These are phyloP conservation scores for Gossypium laxum DNA, from an alignment of 441 rosid species.

Conservation along the genomic window DNA sequence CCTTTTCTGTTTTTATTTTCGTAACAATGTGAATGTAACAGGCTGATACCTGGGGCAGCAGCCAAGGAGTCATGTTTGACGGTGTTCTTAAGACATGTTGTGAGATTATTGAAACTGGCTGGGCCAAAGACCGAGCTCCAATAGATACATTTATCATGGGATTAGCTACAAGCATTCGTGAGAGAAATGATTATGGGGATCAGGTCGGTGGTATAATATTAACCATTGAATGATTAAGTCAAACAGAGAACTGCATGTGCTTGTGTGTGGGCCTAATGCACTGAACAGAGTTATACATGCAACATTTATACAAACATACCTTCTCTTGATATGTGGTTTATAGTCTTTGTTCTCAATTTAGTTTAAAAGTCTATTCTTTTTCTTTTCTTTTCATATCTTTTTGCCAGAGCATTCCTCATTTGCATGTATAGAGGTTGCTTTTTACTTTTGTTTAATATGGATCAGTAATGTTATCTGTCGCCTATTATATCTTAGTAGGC, in stretches of 20 bases:
- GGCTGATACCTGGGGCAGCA: slow-evolving; percentile 73
- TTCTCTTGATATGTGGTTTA: neutral
- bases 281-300: neutral
- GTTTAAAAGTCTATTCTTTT: neutral
- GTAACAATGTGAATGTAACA: slow-evolving; percentile 29
- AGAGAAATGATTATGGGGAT: slow-evolving; percentile 78
- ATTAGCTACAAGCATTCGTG: slow-evolving; percentile 75
- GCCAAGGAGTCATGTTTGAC: slow-evolving; percentile 75
- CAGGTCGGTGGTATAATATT: slow-evolving; percentile 42
- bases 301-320: neutral
- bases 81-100: slow-evolving; percentile 68
- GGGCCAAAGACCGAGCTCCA: slow-evolving; percentile 90
- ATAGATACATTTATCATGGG: slow-evolving; percentile 92
- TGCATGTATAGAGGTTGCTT: neutral
- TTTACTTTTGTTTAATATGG: slow-evolving; percentile 2
- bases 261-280: neutral
- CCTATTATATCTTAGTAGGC: slow-evolving; percentile 8
- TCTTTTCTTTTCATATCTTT: neutral
- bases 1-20: slow-evolving; percentile 1
- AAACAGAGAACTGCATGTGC: neutral
- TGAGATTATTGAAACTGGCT: slow-evolving; percentile 82
- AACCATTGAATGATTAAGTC: slow-evolving; percentile 1
- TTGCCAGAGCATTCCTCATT: slow-evolving; percentile 1
- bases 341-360: neutral
- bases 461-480: neutral